phyloP scores from a whole-genome alignment of 2,329 filamentous ascomycete species.

The Chrysoporthe deuterocubensis region DNA sequence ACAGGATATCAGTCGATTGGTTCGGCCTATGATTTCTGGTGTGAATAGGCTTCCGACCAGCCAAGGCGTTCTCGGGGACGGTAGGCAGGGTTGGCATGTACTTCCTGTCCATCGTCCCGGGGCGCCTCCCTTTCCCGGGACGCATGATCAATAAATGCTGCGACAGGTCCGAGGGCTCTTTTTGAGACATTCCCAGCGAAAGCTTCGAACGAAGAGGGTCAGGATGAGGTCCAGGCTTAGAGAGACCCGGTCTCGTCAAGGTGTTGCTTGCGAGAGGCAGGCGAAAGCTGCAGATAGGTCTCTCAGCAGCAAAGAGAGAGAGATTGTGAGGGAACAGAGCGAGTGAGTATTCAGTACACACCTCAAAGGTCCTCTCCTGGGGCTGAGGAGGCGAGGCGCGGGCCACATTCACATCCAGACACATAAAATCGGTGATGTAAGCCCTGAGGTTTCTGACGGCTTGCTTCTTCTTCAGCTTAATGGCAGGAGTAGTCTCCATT shows the following conservation, averaged over 20 bases:
- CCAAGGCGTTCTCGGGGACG: neutral
- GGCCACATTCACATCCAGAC: neutral
- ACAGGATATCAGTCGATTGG: neutral
- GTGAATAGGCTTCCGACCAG: neutral
- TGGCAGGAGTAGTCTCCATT: neutral
- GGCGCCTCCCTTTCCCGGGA: neutral
- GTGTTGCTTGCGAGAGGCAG: neutral
- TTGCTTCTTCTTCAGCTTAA: constrained; percentile 14
- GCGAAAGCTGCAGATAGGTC: neutral
- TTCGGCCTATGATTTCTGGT: neutral
- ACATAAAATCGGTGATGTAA: neutral
- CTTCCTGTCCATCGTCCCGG: neutral
- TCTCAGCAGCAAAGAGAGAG: constrained; percentile 2
- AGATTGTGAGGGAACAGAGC: neutral
- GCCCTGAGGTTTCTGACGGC: constrained; percentile 3
- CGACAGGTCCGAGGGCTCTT: neutral
- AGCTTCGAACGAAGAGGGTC: neutral
- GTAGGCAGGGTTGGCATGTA: neutral
- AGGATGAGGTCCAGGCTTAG: neutral
- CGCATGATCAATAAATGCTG: neutral
- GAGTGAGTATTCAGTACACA: neutral
- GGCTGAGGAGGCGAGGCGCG: neutral
- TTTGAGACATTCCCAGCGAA: neutral
- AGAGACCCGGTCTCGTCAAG: neutral
- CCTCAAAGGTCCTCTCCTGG: neutral